phyloP scores from a whole-genome alignment of 345 rosid species.

The Hirschfeldia incana region DNA sequence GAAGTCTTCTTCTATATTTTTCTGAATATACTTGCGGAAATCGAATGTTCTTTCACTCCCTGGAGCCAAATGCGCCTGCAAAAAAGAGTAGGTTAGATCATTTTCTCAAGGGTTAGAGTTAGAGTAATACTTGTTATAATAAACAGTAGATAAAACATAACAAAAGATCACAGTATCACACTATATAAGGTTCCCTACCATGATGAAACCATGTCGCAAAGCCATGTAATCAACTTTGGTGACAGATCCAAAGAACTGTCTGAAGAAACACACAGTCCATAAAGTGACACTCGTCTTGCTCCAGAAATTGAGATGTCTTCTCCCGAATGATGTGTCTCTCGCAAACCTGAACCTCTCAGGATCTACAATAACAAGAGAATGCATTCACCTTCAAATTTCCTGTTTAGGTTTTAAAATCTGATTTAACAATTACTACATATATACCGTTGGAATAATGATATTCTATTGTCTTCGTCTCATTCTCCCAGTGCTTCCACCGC shows the following conservation, averaged over 20 bases:
- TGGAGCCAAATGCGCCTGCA: constrained; percentile 71
- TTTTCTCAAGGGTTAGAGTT: not conserved
- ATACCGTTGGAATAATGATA: constrained; percentile 73
- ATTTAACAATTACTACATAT: not conserved
- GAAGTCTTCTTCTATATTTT: constrained; percentile 75
- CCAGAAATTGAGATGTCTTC: constrained; percentile 82
- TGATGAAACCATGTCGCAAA: constrained; percentile 76
- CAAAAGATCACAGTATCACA: not conserved
- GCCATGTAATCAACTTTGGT: constrained; percentile 72
- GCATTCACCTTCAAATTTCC: not conserved
- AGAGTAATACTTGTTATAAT: not conserved
- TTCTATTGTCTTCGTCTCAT: constrained; percentile 75
- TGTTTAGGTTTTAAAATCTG: not conserved
- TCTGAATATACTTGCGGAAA: constrained; percentile 75
- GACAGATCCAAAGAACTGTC: constrained; percentile 75
- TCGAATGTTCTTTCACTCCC: constrained; percentile 50
- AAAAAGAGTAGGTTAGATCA: not conserved
- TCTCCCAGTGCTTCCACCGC: constrained; percentile 86
- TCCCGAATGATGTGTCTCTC: constrained; percentile 90
- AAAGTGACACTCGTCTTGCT: constrained; percentile 58
- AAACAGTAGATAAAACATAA: not conserved
- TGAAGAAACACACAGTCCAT: constrained; percentile 70
- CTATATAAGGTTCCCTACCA: constrained; percentile 41
- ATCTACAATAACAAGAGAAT: constrained; percentile 47
- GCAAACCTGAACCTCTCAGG: constrained; percentile 96